Base-by-base conservation (phyloP, 768 basidiomycete genomes). In the Macrolepiota fuliginosa region DNA sequence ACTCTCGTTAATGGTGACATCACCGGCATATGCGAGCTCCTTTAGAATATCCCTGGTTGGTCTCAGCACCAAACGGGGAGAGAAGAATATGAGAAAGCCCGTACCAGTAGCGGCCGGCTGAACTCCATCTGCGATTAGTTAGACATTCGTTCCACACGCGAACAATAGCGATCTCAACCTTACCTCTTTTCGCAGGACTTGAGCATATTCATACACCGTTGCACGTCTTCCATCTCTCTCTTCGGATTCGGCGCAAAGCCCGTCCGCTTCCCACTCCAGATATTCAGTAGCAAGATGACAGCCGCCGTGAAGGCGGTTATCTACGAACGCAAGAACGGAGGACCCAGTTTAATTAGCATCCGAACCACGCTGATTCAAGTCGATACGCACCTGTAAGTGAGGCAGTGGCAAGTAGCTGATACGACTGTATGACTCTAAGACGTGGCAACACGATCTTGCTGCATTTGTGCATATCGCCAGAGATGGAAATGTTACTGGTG, bases 401-500 rank as follows among this genome's bases (percentile, higher is more conserved):
- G 76, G 72, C 47, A 77, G 53, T 2, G 77, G 77, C 37, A 76
- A 62, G 4, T 67, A 61, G 27, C 72, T 68, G 11, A 76, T 71
- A 61, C 68, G 72, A 52, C 79, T 73, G 63, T 77, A 75, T 55
- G 74, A 63, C 73, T 92, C 90, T 19, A 90, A 71, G 29, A 94
- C 81, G 68, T 89, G 90, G 40, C 83, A 83, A 62, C 83, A 88
- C 1, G 90, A 91, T 7, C 91, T 79, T 1, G 93, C 90, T 0
- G 93, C 87, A 63, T 93, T 94, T n/a, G 88, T 86, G 71, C 92
- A 94, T 56, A 94, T 93, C 0, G 90, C 90, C 35, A 94, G 77
- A 0, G 91, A 68, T 75, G 89, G 87, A 54, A 87, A 80, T 0
- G 72, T 68, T 1, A 71, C 62, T 4, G 73, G 69, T 9, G 66